These are phyloP conservation scores for Dothistroma pini DNA, from an alignment of 2,329 filamentous ascomycete genomes.

Conservation along the genomic window DNA sequence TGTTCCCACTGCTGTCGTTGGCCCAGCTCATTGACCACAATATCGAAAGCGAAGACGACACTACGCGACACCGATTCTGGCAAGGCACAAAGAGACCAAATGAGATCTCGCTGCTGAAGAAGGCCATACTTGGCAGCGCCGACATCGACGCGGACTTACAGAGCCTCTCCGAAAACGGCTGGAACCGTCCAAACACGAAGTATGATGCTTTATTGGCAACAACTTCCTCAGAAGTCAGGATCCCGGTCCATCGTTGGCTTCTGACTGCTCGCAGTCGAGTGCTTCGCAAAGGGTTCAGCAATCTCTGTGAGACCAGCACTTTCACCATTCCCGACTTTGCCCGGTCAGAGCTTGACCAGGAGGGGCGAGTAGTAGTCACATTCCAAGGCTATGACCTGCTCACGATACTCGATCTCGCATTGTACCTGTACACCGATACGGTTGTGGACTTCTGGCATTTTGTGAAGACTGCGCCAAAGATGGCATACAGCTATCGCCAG, in stretches of 20 bases:
- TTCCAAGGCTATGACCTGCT: slow-evolving; percentile 72
- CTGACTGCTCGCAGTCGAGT: slow-evolving; percentile 69
- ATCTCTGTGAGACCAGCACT: slow-evolving; percentile 53
- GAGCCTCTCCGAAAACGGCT: slow-evolving; percentile 44
- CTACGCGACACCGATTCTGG: slow-evolving; percentile 49
- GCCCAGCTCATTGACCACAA: slow-evolving; percentile 48
- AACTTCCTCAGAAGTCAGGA: slow-evolving; percentile 61
- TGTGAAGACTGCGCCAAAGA: slow-evolving; percentile 59
- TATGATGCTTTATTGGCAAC: slow-evolving; percentile 50
- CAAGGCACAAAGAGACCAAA: slow-evolving; percentile 42
- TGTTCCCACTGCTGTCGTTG: slow-evolving; percentile 68
- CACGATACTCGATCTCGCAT: slow-evolving; percentile 71
- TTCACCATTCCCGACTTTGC: slow-evolving; percentile 60
- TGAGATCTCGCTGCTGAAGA: slow-evolving; percentile 51
- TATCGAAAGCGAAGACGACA: slow-evolving; percentile 39
- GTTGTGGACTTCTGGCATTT: slow-evolving; percentile 85
- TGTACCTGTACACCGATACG: slow-evolving; percentile 77
- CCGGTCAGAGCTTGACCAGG: slow-evolving; percentile 50
- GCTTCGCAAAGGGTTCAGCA: slow-evolving; percentile 59
- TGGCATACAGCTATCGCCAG: slow-evolving; percentile 72
- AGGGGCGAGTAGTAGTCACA: slow-evolving; percentile 56
- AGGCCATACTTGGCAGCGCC: slow-evolving; percentile 58
- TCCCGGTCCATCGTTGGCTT: slow-evolving; percentile 82
- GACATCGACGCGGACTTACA: slow-evolving; percentile 63
- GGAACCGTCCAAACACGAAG: slow-evolving; percentile 38